These are phyloP conservation scores for Trichoderma arundinaceum DNA, from an alignment of 2,329 filamentous ascomycete species.

Conservation along the genomic window DNA sequence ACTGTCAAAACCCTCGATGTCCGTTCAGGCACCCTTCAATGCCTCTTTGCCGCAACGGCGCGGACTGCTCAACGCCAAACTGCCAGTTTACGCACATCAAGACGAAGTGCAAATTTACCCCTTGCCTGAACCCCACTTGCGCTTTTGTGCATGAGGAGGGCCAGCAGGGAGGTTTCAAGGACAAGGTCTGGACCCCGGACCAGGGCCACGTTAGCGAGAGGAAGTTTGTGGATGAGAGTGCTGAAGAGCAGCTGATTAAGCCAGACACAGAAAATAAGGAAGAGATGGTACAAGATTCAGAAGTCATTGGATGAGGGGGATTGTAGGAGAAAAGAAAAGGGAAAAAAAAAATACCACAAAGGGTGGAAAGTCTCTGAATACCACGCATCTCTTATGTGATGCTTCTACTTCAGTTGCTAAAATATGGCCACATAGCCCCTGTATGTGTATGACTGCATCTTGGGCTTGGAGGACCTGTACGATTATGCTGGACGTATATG, in stretches of 20 bases:
- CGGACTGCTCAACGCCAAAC: conserved; percentile 77
- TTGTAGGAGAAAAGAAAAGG: conserved; percentile 23
- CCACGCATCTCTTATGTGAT: conserved; percentile 18
- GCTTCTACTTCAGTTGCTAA: conserved; percentile 15
- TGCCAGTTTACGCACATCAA: conserved; percentile 92
- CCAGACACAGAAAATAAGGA: conserved; percentile 54
- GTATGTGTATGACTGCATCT: conserved; percentile 26
- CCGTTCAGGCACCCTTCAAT: conserved; percentile 87
- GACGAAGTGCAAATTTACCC: conserved; percentile 86
- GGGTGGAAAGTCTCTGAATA: conserved; percentile 32
- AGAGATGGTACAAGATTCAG: conserved; percentile 50
- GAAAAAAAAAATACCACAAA: conserved; percentile 6
- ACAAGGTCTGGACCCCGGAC: conserved; percentile 88
- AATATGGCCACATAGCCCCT: conserved; percentile 15
- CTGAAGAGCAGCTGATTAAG: conserved; percentile 73
- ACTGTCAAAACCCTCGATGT: conserved; percentile 87
- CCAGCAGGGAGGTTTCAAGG: conserved; percentile 81
- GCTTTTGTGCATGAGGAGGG: conserved; percentile 90
- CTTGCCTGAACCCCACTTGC: conserved; percentile 88
- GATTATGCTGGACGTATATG: conserved; percentile 34
- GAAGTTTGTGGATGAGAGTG: conserved; percentile 78
- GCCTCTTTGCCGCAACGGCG: conserved; percentile 89
- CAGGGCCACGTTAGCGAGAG: conserved; percentile 80
- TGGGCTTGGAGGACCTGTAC: conserved; percentile 34
- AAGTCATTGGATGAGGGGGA: conserved; percentile 45